Percentiles rank a stretch among this genome's conserved stretches.
Conservation (phyloP, 768 basidiomycete species). For the Lentinus brumalis region DNA sequence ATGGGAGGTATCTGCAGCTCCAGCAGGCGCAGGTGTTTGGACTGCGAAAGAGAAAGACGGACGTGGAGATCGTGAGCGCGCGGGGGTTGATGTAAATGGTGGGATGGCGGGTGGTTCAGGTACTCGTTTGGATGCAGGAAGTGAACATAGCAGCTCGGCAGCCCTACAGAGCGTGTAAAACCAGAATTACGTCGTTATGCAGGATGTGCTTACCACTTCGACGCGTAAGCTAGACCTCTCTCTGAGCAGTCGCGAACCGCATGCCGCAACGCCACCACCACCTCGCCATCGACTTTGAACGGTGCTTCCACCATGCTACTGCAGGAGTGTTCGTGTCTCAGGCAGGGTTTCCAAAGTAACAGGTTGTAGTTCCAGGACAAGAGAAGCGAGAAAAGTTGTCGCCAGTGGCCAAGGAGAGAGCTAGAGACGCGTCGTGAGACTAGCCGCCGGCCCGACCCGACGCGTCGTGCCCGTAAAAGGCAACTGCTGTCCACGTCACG, state of each 20-base stretch:
- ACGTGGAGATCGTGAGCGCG: constrained; percentile 38
- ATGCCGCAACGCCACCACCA: constrained; percentile 56
- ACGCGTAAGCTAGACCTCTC: constrained; percentile 66
- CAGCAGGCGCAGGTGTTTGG: constrained; percentile 8
- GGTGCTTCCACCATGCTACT: constrained; percentile 4
- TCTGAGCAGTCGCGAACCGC: constrained; percentile 76
- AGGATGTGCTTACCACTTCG: constrained; percentile 65
- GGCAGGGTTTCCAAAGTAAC: no score
- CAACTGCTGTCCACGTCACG: background rate
- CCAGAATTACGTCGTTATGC: background rate
- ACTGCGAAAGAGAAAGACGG: constrained; percentile 11
- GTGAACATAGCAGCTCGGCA: constrained; percentile 70
- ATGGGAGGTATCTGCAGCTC: constrained; percentile 21
- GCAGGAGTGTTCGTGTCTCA: background rate
- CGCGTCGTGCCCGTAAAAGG: background rate
- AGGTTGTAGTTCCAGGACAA: no score
- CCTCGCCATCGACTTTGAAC: constrained; percentile 46
- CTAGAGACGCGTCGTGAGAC: no score
- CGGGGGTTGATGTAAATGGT: constrained; percentile 62
- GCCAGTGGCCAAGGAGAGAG: no score
- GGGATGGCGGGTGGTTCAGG: constrained; percentile 29
- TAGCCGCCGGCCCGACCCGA: no score
- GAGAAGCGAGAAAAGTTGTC: no score
- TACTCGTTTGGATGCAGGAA: constrained; percentile 51
- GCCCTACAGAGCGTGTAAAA: constrained; percentile 50